These are phyloP conservation scores for Fennellomyces sp. DNA, from an alignment of 371 early-diverging fungal genomes.

Conservation along the genomic window DNA sequence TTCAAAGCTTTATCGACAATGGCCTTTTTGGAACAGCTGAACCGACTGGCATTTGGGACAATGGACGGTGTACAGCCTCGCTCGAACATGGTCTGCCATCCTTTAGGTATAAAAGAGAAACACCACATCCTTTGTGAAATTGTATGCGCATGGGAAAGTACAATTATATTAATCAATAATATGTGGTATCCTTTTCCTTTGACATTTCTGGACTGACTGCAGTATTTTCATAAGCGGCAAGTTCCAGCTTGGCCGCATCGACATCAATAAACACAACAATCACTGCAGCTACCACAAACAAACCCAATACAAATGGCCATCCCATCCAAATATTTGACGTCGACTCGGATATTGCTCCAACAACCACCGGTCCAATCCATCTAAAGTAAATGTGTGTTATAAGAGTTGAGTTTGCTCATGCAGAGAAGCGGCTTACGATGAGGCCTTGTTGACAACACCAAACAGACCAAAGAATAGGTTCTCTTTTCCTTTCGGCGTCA, in stretches of 20 bases:
- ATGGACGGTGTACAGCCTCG: too few species aligned
- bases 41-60: too few species aligned
- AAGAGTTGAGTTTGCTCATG: too few species aligned
- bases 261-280: slow-evolving; percentile 56
- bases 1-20: too few species aligned
- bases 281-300: slow-evolving; percentile 43
- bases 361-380: slow-evolving; percentile 65
- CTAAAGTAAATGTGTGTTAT: slow-evolving; percentile 7
- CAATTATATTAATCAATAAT: background rate
- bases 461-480: slow-evolving; percentile 65
- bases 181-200: background rate
- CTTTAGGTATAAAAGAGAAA: too few species aligned
- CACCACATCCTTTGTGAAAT: too few species aligned
- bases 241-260: slow-evolving; percentile 54
- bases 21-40: too few species aligned
- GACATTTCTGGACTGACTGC: background rate
- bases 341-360: slow-evolving; percentile 56
- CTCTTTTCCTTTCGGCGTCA: slow-evolving; percentile 61
- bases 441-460: slow-evolving; percentile 63
- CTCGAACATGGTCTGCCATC: too few species aligned
- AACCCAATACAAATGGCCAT: slow-evolving; percentile 56
- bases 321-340: slow-evolving; percentile 55
- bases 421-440: slow-evolving; percentile 25
- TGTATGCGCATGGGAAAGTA: too few species aligned
- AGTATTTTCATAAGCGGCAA: slow-evolving; percentile 22